These are phyloP conservation scores for Jatropha curcas DNA, from an alignment of 345 rosid species.

Conservation along the genomic window DNA sequence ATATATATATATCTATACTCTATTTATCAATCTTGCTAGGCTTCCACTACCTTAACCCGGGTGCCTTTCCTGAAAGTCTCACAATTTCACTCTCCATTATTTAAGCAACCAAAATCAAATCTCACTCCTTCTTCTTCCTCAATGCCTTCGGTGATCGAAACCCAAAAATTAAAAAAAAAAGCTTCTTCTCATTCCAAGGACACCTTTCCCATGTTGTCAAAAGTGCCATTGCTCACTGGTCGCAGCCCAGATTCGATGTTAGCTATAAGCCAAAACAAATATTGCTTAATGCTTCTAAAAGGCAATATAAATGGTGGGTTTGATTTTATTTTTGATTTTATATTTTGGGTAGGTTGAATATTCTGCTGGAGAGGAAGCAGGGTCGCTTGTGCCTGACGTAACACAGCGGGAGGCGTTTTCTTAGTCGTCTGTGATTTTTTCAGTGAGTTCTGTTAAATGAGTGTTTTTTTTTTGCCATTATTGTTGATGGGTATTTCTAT, in stretches of 20 bases:
- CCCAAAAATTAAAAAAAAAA: slow-evolving; percentile 13
- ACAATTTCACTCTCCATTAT: neutral
- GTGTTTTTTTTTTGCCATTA: no score
- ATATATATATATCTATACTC: no score
- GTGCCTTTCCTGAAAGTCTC: slow-evolving; percentile 26
- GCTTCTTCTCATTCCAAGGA: slow-evolving; percentile 20
- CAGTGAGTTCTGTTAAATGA: slow-evolving; percentile 48
- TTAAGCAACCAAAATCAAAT: slow-evolving; percentile 23
- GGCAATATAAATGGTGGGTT: neutral
- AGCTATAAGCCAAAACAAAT: neutral
- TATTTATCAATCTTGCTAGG: slow-evolving; percentile 29
- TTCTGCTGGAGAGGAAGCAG: slow-evolving; percentile 54
- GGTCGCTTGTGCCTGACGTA: slow-evolving; percentile 43
- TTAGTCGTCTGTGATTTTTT: slow-evolving; percentile 82
- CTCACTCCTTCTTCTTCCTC: slow-evolving; percentile 4
- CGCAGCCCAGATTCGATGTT: slow-evolving; percentile 36
- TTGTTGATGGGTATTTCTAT: no score
- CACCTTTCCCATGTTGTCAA: slow-evolving; percentile 28
- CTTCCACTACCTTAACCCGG: slow-evolving; percentile 31
- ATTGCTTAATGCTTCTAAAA: neutral
- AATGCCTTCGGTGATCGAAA: slow-evolving; percentile 5
- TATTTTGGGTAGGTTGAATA: slow-evolving; percentile 45
- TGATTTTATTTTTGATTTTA: slow-evolving; percentile 9
- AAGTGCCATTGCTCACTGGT: slow-evolving; percentile 21
- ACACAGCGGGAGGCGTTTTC: slow-evolving; percentile 59